Percentiles rank a stretch among this genome's conserved stretches.
Evolutionary conservation across 2,329 filamentous ascomycete species (phyloP).

Genomic region (Fusarium devonianum): DNA sequence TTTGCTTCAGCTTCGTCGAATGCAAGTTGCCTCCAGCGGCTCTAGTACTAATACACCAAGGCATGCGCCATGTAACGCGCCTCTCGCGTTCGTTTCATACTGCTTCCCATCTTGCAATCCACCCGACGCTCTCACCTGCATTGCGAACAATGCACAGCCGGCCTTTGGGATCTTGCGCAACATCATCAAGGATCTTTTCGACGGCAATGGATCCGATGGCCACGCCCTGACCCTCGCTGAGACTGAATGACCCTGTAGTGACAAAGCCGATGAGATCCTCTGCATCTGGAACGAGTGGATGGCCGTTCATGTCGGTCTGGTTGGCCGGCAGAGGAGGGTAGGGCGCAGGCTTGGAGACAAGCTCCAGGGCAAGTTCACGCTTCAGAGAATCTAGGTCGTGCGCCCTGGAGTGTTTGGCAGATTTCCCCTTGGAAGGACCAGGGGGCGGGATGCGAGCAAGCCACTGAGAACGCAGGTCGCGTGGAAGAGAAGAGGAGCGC

Average conservation of each 20-base stretch:
- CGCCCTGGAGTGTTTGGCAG: conserved; percentile 23
- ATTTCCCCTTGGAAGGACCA: conserved; percentile 2
- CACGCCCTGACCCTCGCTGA: conserved; percentile 76
- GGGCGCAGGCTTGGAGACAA: conserved; percentile 49
- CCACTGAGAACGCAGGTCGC: conserved; percentile 73
- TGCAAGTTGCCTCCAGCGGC: no score
- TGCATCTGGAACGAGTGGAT: conserved; percentile 74
- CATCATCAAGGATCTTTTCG: conserved; percentile 57
- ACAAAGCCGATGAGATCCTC: conserved; percentile 88
- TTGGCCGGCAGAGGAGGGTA: conserved; percentile 48
- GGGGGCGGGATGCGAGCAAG: conserved; percentile 59
- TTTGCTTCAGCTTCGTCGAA: neutral
- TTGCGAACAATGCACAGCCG: conserved; percentile 81
- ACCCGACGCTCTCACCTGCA: conserved; percentile 78
- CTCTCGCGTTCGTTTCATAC: conserved; percentile 48
- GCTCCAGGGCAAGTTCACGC: conserved; percentile 56
- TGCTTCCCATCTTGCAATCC: conserved; percentile 80
- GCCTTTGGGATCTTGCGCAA: conserved; percentile 47
- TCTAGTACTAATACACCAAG: no score
- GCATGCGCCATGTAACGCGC: no score
- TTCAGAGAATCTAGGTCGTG: conserved; percentile 50
- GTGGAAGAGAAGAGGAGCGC: conserved; percentile 46
- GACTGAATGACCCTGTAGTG: conserved; percentile 83
- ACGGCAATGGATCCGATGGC: conserved; percentile 77
- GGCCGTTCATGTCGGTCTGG: conserved; percentile 53